Evolutionary conservation across 2,329 filamentous ascomycete genomes (phyloP).

Genomic region (Lasiodiplodia sp.): DNA sequence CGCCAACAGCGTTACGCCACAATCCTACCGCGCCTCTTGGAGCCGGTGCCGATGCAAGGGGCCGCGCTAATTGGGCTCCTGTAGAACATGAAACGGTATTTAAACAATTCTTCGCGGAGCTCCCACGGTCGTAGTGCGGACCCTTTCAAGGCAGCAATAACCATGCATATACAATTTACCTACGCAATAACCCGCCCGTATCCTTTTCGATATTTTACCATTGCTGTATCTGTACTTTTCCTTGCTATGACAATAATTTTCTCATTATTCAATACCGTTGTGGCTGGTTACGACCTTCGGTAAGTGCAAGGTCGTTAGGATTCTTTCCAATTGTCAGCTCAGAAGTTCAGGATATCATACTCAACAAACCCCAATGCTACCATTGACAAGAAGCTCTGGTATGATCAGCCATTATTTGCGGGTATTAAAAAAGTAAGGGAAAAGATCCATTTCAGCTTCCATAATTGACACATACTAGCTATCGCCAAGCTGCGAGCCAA

Average conservation of each 20-base stretch:
- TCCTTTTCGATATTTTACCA: not conserved
- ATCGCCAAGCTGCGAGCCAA: slow-evolving; percentile 1
- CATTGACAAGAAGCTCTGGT: not conserved
- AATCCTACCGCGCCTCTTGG: too few species aligned
- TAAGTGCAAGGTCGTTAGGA: not conserved
- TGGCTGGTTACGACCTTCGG: not conserved
- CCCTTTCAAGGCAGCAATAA: not conserved
- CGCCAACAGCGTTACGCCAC: too few species aligned
- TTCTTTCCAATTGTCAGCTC: not conserved
- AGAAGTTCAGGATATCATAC: not conserved
- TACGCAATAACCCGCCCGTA: not conserved
- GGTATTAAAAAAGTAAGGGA: not conserved
- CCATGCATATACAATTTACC: not conserved
- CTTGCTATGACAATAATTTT: not conserved
- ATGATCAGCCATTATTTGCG: not conserved
- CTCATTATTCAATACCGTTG: not conserved
- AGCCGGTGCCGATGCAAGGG: too few species aligned
- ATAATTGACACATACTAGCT: not conserved
- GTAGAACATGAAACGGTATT: too few species aligned
- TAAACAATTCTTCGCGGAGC: too few species aligned
- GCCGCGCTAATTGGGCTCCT: too few species aligned
- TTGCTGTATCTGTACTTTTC: not conserved
- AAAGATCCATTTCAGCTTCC: not conserved
- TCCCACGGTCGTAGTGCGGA: too few species aligned
- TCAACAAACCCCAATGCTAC: not conserved